A percentile compares a stretch with the other conserved stretches of the same genome.
phyloP scores from a whole-genome alignment of 2,329 filamentous ascomycete genomes.

The Furcasterigmium sp. region DNA sequence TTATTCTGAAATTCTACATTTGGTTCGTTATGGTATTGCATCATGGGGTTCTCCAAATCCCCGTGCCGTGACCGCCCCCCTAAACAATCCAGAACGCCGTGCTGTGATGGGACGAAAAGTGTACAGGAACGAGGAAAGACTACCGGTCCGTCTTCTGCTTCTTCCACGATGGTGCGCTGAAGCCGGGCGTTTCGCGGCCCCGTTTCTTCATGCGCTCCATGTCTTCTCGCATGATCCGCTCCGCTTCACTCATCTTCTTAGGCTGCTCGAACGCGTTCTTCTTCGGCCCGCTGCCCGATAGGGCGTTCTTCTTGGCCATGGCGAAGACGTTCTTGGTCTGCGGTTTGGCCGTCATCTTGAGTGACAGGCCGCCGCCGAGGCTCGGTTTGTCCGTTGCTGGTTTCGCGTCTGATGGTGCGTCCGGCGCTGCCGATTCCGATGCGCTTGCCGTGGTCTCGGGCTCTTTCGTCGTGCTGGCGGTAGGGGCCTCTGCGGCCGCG shows the following conservation, averaged over 20 bases:
- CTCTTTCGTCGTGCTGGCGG: constrained; percentile 9
- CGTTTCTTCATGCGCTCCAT: constrained; percentile 73
- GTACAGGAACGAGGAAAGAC: neutral
- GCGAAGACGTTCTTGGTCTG: constrained; percentile 76
- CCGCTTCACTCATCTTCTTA: constrained; percentile 84
- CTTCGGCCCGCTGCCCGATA: constrained; percentile 53
- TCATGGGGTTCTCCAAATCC: constrained; percentile 4
- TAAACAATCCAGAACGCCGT: constrained; percentile 5
- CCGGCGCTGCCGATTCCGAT: constrained; percentile 12
- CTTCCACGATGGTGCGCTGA: constrained; percentile 43
- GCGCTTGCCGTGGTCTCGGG: constrained; percentile 5
- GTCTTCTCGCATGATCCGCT: constrained; percentile 84
- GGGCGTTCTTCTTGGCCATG: constrained; percentile 62
- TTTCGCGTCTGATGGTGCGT: constrained; percentile 10
- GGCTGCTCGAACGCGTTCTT: constrained; percentile 56
- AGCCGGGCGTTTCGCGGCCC: constrained; percentile 40
- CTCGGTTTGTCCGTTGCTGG: constrained; percentile 3
- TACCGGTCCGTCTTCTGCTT: constrained; percentile 35
- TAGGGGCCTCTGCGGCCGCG: constrained; percentile 12
- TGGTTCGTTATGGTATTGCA: constrained; percentile 21
- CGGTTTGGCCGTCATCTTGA: constrained; percentile 61
- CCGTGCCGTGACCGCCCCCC: neutral
- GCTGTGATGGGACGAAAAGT: neutral
- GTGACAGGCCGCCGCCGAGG: constrained; percentile 40
- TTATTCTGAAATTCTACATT: constrained; percentile 6